Percentiles rank a stretch among this genome's conserved stretches.
Evolutionary conservation across 2,329 filamentous ascomycete species (phyloP).

Genomic region (Alternaria sp.): DNA sequence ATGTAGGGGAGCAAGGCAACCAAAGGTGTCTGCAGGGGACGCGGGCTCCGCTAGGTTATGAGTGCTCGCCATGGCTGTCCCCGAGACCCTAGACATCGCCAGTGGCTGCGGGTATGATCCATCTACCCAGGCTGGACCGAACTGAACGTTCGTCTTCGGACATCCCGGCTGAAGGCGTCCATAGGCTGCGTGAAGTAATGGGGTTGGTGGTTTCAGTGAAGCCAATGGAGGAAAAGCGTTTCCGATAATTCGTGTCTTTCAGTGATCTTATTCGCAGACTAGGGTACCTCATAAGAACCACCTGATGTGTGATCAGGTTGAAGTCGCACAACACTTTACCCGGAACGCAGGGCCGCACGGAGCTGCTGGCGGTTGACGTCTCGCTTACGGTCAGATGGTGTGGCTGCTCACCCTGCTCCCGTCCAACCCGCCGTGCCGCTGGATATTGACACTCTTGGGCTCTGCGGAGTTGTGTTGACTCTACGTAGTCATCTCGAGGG

Average conservation of each 20-base stretch:
- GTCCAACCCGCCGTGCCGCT: conserved; percentile 4
- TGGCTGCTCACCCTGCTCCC: conserved; percentile 22
- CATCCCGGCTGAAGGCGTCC: conserved; percentile 21
- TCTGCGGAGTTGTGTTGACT: conserved; percentile 1
- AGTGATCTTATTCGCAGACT: conserved; percentile 29
- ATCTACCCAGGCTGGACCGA: conserved; percentile 19
- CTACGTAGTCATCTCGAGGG: neutral
- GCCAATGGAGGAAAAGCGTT: conserved; percentile 32
- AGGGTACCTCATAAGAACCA: conserved; percentile 9
- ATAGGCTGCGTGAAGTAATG: conserved; percentile 23
- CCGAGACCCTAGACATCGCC: conserved; percentile 17
- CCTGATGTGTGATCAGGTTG: conserved; percentile 24
- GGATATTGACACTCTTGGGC: conserved; percentile 10
- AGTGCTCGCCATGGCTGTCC: conserved; percentile 17
- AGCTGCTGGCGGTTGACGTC: conserved; percentile 24
- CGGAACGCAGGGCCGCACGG: conserved; percentile 42
- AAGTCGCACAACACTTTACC: conserved; percentile 37
- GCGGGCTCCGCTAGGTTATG: conserved; percentile 24
- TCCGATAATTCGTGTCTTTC: conserved; percentile 11
- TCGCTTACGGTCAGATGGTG: conserved; percentile 28
- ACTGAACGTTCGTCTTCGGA: conserved; percentile 15
- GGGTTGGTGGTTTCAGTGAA: conserved; percentile 30
- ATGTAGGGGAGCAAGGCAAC: neutral
- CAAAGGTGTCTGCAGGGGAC: conserved; percentile 10
- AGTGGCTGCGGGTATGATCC: conserved; percentile 25